phyloP scores from a whole-genome alignment of 257 asterid species.

The Haberlea rhodopensis region DNA sequence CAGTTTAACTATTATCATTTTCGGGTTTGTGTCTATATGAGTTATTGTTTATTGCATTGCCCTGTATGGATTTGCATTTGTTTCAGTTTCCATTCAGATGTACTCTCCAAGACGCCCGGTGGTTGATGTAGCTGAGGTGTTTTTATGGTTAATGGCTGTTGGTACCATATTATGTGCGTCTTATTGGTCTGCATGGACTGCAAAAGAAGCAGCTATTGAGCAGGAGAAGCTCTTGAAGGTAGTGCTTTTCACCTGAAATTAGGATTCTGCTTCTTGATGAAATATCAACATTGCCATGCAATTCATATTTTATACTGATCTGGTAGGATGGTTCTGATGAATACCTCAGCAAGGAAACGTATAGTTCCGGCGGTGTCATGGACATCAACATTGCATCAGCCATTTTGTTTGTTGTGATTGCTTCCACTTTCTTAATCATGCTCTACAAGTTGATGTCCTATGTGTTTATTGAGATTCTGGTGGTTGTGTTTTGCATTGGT shows the following conservation, averaged over 20 bases:
- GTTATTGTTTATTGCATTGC: conserved; percentile 6
- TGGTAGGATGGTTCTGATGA: conserved; percentile 86
- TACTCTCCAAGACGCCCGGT: conserved; percentile 84
- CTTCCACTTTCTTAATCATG: conserved; percentile 88
- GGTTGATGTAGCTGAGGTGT: conserved; percentile 93
- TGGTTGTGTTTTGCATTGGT: conserved; percentile 90
- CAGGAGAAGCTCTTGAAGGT: conserved; percentile 83
- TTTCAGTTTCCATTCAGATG: conserved; percentile 75
- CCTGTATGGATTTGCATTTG: conserved; percentile 20
- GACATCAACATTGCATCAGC: conserved; percentile 79
- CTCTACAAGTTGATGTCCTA: conserved; percentile 87
- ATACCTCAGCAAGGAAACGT: conserved; percentile 36
- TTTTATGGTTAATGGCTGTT: conserved; percentile 92
- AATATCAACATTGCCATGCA: background rate
- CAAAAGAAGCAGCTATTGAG: conserved; percentile 79
- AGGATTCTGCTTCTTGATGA: conserved; percentile 6
- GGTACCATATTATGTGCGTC: conserved; percentile 84
- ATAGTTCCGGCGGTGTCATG: conserved; percentile 56
- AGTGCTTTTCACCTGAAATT: conserved; percentile 8
- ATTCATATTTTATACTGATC: conserved; percentile 12
- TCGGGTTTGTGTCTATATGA: conserved; percentile 3
- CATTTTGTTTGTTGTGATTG: conserved; percentile 69
- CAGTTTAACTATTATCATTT: background rate
- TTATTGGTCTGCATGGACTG: conserved; percentile 97
- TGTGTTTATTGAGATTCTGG: conserved; percentile 85